Evolutionary conservation across 352 stramenopile species (phyloP), one percentile per base, ranked within the genome.

Genomic region (Phytopythium ostracodes): DNA sequence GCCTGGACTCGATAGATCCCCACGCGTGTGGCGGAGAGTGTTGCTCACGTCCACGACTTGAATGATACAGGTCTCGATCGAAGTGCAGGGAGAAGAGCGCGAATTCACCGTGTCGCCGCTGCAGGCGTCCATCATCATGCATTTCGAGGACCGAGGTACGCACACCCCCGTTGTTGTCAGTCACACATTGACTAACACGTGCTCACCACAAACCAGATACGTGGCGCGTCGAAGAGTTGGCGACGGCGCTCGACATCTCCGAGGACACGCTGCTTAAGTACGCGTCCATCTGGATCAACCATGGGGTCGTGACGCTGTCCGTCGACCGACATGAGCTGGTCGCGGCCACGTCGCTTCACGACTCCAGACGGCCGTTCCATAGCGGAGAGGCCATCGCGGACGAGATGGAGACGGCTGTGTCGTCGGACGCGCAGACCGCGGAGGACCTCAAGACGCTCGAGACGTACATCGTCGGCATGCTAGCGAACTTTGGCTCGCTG

Each of bases 381-480:
- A 63, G 81, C 40, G 57, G 67, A 12, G 74, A 83, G 56, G 71
- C 68, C 1, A 53, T 80, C 1, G 59, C 73, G 31, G 77, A 92
- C 55, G 76, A 87, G 20, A 62, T 90, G 27, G 81, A 94, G 62
- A 91, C 86, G 2, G 92, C 86, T 17, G 89, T 98, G 36, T 98
- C 92, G 6, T 84, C 85, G 9, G 81, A 96, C 56, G 89, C 89
- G 4, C 90, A 98, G 58, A 79, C 91, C 58, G 90, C 96, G 35
- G 90, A 98, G 63, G 91, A 98, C 63, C 83, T 98, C 62, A 87
- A 87, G 44, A 65, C 97, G n/a, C 87, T 97, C 58, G 88, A 98
- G 70, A 96, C 79, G 40, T 99, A 98, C 68, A 96, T 99, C 56
- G 77, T 97, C 35, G 93, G 96, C 15, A 98, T 98, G 93, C 80